A percentile compares a stretch with the other conserved stretches of the same genome.
phyloP scores from a whole-genome alignment of 371 early-diverging fungal species.

The Mucor ambiguus region DNA sequence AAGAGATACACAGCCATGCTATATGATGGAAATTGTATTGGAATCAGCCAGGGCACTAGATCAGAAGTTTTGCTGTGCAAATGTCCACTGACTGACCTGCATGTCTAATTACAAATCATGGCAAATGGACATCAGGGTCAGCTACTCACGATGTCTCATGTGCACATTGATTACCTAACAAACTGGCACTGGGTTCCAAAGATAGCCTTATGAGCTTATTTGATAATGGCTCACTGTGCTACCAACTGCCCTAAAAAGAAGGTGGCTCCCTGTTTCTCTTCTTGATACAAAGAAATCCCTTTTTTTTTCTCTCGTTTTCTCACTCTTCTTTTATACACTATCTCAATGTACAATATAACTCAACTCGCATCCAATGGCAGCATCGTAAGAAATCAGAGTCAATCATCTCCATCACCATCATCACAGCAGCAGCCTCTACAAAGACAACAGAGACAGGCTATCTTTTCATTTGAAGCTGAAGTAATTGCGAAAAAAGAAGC shows the following conservation, averaged over 20 bases:
- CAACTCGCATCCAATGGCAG: not conserved
- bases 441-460: not conserved
- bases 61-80: not conserved
- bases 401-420: not conserved
- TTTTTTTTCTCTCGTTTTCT: not conserved
- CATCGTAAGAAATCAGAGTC: not conserved
- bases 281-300: not conserved
- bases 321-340: not conserved
- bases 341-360: not conserved
- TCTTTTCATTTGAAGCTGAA: conserved; percentile 3
- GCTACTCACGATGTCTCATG: not conserved
- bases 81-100: not conserved
- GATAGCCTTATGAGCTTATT: not conserved
- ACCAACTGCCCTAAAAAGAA: not conserved
- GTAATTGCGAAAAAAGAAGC: not conserved
- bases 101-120: not conserved
- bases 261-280: not conserved
- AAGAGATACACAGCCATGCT: too few relatives aligned
- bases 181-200: not conserved
- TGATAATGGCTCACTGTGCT: not conserved
- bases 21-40: too few relatives aligned
- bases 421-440: not conserved
- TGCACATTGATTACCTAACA: not conserved
- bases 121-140: not conserved
- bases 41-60: too few relatives aligned